Base-by-base conservation (phyloP, 768 basidiomycete genomes). In the Calocybe cyanea region DNA sequence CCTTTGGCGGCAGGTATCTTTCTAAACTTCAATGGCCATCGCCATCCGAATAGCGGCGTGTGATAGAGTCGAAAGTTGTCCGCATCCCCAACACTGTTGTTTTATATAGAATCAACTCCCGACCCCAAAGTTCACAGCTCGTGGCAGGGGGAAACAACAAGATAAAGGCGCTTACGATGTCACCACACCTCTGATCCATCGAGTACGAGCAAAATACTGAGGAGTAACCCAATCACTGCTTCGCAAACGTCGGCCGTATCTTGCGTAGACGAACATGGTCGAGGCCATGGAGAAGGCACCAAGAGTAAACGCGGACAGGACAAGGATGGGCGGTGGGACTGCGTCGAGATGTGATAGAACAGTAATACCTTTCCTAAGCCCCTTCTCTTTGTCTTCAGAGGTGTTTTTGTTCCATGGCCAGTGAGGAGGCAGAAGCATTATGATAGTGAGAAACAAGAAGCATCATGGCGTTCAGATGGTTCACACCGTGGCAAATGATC, bases 21-120 rank as follows among this genome's bases (percentile, higher is more conserved):
- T 45, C 87, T 75, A 40, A 89, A 71, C 52, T 83, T 87, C 50
- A 89, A 50, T 0, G 86, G 89, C 74, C 80, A 87, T 38, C 72
- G 69, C 71, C 83, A 91, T 25, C 88, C 85, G 20, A 88, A 59
- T 0, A 77, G 73, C 0, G 94, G 93, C 0, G 83, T 92, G 58
- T 98, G 94, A 54, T 82, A 96, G 23, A 98, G 60, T 20, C 87
- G 70, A 62, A 95, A 93, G 58, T 91, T 91, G 63, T 97, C 94
- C 10, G 77, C 82, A 57, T 93, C 91, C 2, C 87, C 87, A 41
- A 92, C 90, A 50, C 88, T 90, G 21, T 36, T 30, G 24, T 18
- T 41, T 49, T n/a, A n/a, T n/a, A n/a, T n/a, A n/a, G n/a, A n/a
- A n/a, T n/a, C n/a, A n/a, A n/a, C n/a, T n/a, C n/a, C n/a, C n/a